A percentile compares a stretch with the other conserved stretches of the same genome.
Conservation (phyloP, 805 yeast species). For the Nakazawaea pomicola region DNA sequence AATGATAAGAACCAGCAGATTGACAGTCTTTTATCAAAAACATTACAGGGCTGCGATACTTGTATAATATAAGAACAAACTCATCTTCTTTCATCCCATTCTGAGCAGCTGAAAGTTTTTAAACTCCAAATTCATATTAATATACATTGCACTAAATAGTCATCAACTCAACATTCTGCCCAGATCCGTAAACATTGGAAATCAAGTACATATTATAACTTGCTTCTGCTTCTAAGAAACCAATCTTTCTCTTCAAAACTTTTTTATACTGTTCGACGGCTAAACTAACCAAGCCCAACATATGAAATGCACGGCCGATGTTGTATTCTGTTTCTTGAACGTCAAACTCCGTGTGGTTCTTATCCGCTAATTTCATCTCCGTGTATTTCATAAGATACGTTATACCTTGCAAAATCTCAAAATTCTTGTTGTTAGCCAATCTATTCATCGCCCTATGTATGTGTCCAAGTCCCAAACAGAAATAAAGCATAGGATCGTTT, state of each 20-base stretch:
- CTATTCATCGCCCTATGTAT: constrained; percentile 91
- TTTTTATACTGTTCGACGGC: constrained; percentile 73
- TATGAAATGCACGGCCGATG: constrained; percentile 78
- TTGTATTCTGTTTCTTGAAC: constrained; percentile 79
- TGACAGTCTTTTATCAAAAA: no score
- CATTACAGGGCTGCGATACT: no score
- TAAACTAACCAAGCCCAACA: constrained; percentile 67
- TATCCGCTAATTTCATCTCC: constrained; percentile 38
- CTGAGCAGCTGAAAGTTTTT: no score
- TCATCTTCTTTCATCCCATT: no score
- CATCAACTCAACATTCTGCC: constrained; percentile 9
- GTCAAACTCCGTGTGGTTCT: constrained; percentile 36
- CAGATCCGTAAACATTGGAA: constrained; percentile 5
- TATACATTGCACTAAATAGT: background rate
- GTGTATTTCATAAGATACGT: constrained; percentile 72
- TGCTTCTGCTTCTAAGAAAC: constrained; percentile 12
- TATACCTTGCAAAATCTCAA: constrained; percentile 83
- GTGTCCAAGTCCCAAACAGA: constrained; percentile 74
- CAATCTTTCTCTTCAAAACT: constrained; percentile 38
- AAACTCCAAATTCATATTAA: background rate
- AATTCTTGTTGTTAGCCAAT: constrained; percentile 77
- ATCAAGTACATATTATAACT: constrained; percentile 10
- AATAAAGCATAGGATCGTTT: constrained; percentile 73
- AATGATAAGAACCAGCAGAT: no score
- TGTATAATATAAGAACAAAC: no score